These are phyloP conservation scores for Juncus effusus DNA, from an alignment of 176 grass and related monocot species.

Conservation along the genomic window DNA sequence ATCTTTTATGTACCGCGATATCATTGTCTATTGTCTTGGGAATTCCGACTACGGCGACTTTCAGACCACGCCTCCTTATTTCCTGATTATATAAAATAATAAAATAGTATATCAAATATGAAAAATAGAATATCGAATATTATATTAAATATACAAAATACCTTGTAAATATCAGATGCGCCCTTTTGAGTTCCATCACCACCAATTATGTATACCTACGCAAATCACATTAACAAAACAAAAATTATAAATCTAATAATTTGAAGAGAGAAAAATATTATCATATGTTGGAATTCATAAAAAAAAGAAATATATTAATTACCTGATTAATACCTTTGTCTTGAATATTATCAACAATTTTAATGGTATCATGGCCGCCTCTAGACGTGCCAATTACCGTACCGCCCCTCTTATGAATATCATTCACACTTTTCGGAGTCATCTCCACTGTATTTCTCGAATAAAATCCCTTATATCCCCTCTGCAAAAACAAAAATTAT, in stretches of 20 bases:
- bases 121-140: slow-evolving; percentile 2
- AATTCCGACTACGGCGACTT: slow-evolving; percentile 61
- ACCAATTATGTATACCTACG: slow-evolving; percentile 78
- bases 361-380: slow-evolving; percentile 88
- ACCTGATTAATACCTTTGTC: slow-evolving; percentile 99
- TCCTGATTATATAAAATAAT: slow-evolving; percentile 42
- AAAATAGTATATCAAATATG: neutral
- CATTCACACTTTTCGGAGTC: slow-evolving; percentile 90
- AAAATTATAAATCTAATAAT: slow-evolving; percentile 13
- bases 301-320: neutral
- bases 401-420: slow-evolving; percentile 89
- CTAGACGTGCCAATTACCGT: slow-evolving; percentile 90
- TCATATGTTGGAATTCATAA: no score
- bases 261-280: no score
- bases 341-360: slow-evolving; percentile 95
- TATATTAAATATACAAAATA: slow-evolving; percentile 8
- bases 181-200: slow-evolving; percentile 91
- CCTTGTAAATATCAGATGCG: slow-evolving; percentile 82
- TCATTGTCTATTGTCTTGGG: slow-evolving; percentile 95
- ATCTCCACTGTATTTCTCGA: slow-evolving; percentile 78
- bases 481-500: slow-evolving; percentile 33
- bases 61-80: slow-evolving; percentile 73
- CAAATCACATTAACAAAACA: slow-evolving; percentile 11
- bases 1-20: slow-evolving; percentile 49
- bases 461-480: slow-evolving; percentile 98